These are phyloP conservation scores for Nakazawaea sp. DNA, from an alignment of 805 yeast species.

Conservation along the genomic window DNA sequence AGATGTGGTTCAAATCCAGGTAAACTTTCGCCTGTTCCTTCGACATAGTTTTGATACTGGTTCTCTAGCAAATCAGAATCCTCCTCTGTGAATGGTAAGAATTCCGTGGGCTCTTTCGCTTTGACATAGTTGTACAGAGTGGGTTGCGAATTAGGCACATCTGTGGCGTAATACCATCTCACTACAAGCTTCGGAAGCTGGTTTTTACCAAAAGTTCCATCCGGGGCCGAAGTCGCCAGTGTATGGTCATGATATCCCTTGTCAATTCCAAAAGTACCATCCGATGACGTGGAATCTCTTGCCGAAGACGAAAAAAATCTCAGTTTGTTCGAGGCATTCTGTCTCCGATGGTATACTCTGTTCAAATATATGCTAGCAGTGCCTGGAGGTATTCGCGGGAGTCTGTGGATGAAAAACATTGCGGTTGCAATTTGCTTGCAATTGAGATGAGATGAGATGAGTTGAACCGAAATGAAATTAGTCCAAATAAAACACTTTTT, in stretches of 20 bases:
- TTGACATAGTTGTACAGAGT: constrained; percentile 47
- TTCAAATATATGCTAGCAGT: constrained; percentile 1
- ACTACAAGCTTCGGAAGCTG: too few relatives aligned
- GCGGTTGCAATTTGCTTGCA: too few relatives aligned
- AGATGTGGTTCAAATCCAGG: constrained; percentile 6
- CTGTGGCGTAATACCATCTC: constrained; percentile 82
- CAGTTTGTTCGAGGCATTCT: background rate
- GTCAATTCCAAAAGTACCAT: too few relatives aligned
- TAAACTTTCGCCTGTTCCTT: background rate
- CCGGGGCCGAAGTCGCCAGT: too few relatives aligned
- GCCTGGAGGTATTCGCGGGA: constrained; percentile 3
- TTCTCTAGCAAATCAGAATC: constrained; percentile 63
- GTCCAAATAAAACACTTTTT: too few relatives aligned
- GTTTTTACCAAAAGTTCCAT: too few relatives aligned
- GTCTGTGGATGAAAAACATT: constrained; percentile 1
- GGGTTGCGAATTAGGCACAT: constrained; percentile 67
- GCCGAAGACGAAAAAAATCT: too few relatives aligned
- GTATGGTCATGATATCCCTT: too few relatives aligned
- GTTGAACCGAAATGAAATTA: too few relatives aligned
- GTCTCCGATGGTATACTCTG: background rate
- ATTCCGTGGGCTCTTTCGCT: constrained; percentile 45
- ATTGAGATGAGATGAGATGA: too few relatives aligned
- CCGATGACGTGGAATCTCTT: too few relatives aligned
- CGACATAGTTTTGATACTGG: constrained; percentile 26
- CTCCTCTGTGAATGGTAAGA: constrained; percentile 54